Conservation (phyloP, 208 protist genomes). For the Crithidia thermophila region DNA sequence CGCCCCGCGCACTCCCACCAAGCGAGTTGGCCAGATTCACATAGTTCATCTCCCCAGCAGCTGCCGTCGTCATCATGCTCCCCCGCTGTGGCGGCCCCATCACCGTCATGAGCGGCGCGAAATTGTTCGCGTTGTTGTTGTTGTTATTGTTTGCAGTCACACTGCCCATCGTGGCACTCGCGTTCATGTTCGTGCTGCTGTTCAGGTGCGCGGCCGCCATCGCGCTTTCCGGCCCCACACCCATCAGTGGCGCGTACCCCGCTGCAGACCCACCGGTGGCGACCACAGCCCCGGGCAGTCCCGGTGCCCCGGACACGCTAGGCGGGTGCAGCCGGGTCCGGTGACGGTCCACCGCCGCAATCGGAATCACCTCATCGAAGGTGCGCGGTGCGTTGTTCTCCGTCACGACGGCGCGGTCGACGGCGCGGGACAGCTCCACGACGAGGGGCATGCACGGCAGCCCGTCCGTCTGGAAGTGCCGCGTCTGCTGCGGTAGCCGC, state of each 20-base stretch:
- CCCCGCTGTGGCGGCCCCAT: neutral
- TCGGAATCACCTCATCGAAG: slow-evolving; percentile 68
- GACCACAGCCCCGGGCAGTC: no score
- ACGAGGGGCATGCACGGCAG: slow-evolving; percentile 87
- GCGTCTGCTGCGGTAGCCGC: slow-evolving; percentile 69
- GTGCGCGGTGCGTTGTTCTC: slow-evolving; percentile 36
- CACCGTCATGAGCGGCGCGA: neutral
- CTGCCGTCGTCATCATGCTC: neutral
- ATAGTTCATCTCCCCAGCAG: neutral
- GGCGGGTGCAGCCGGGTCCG: slow-evolving; percentile 13
- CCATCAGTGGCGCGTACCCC: no score
- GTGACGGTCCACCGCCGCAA: slow-evolving; percentile 66
- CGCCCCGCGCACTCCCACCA: neutral
- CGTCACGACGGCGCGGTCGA: slow-evolving; percentile 27
- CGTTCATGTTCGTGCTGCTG: neutral
- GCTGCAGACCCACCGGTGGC: no score
- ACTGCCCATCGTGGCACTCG: neutral
- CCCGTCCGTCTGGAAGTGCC: slow-evolving; percentile 72
- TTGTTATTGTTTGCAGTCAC: no score
- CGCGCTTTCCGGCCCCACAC: no score
- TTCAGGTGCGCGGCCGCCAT: no score
- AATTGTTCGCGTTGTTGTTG: slow-evolving; percentile 7
- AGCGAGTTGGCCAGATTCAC: neutral
- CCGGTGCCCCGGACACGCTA: neutral
- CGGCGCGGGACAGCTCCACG: slow-evolving; percentile 61